A percentile compares a stretch with the other conserved stretches of the same genome.
Evolutionary conservation across 2,329 filamentous ascomycete species (phyloP).

Genomic region (Grosmannia penicillata): DNA sequence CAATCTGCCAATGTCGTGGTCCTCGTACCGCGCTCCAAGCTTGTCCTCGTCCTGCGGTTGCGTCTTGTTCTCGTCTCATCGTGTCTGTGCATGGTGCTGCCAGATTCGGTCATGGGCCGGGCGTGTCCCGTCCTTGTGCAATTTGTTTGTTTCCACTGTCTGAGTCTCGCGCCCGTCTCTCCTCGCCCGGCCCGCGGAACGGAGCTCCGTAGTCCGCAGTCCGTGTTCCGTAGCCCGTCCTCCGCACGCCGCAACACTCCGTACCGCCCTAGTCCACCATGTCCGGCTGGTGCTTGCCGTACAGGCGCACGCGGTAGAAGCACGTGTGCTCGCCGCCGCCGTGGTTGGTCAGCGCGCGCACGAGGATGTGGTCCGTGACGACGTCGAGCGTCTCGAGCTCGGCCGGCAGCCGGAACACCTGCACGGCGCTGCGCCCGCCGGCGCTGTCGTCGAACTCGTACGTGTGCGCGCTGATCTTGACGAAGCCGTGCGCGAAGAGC

Average conservation of each 20-base stretch:
- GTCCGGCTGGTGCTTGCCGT: constrained; percentile 23
- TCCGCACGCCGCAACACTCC: not conserved
- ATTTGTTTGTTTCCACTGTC: no score
- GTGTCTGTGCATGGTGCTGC: no score
- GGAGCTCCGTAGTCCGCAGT: not conserved
- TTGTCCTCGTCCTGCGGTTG: no score
- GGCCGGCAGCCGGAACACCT: constrained; percentile 37
- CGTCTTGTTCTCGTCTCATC: no score
- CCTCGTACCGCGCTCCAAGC: no score
- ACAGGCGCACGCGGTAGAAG: constrained; percentile 48
- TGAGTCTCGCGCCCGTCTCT: no score
- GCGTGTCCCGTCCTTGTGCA: no score
- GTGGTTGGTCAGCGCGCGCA: constrained; percentile 44
- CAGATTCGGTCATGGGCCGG: no score
- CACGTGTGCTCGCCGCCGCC: constrained; percentile 45
- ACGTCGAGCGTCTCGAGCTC: constrained; percentile 32
- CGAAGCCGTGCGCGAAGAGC: constrained; percentile 26
- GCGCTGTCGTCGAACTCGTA: constrained; percentile 27
- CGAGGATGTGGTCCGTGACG: constrained; percentile 34
- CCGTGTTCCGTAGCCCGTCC: no score
- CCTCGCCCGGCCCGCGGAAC: no score
- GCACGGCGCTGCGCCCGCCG: constrained; percentile 20
- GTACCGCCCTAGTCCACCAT: not conserved
- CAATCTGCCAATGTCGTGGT: no score
- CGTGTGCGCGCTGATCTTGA: constrained; percentile 41